Conservation (phyloP, 177 flowering plant species). For the Tripterygium wilfordii region DNA sequence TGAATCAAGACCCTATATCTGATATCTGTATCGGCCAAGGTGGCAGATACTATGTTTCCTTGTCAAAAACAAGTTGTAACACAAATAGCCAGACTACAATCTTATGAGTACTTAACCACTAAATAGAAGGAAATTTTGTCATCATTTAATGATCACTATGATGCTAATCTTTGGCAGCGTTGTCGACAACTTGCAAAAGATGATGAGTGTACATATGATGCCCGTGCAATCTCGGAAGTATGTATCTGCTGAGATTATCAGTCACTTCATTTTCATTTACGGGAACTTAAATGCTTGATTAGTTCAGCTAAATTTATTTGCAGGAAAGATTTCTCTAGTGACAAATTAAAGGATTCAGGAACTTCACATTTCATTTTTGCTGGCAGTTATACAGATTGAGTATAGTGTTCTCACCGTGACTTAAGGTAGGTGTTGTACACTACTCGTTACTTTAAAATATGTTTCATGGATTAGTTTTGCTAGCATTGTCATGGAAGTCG, state of each 20-base stretch:
- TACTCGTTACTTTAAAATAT: no score
- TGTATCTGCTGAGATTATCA: no score
- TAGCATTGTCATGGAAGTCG: no score
- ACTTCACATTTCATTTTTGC: constrained; percentile 44
- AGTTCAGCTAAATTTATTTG: constrained; percentile 1
- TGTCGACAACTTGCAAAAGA: neutral
- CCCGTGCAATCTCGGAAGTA: constrained; percentile 4
- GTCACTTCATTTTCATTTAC: neutral
- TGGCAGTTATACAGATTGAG: constrained; percentile 47
- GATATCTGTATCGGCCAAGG: constrained; percentile 15
- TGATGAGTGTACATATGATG: neutral
- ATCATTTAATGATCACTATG: neutral
- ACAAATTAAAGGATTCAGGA: constrained; percentile 28
- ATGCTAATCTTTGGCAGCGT: neutral
- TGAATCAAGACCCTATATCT: constrained; percentile 9
- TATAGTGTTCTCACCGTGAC: constrained; percentile 43
- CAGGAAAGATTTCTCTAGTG: constrained; percentile 38
- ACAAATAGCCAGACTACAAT: neutral
- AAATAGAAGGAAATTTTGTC: constrained; percentile 1
- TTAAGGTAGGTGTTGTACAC: no score
- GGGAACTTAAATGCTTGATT: neutral
- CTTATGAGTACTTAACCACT: neutral
- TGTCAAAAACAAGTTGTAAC: constrained; percentile 3
- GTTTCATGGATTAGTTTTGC: no score
- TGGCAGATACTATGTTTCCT: constrained; percentile 18